Conservation (phyloP, 2,329 filamentous ascomycete genomes). For the Xylariaceae sp. region DNA sequence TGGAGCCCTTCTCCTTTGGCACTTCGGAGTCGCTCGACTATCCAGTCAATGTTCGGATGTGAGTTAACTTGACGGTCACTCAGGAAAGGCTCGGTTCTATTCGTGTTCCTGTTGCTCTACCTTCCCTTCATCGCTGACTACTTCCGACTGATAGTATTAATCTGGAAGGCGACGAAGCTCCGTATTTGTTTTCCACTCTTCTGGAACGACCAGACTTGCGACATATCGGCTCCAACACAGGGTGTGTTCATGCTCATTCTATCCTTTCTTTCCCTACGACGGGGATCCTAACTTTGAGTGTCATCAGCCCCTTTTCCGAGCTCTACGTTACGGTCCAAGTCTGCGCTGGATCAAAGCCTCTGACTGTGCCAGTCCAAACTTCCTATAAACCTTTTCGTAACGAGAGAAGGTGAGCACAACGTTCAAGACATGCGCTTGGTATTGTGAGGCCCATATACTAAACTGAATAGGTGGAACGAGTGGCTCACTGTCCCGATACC, state of each 20-base stretch:
- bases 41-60: constrained; percentile 63
- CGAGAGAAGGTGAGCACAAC: constrained; percentile 46
- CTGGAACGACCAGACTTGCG: constrained; percentile 73
- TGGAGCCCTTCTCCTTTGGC: constrained; percentile 96
- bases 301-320: constrained; percentile 67
- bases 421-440: constrained; percentile 5
- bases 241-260: constrained; percentile 38
- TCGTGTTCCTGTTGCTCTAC: background rate
- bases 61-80: constrained; percentile 22
- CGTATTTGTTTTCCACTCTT: constrained; percentile 70
- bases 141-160: constrained; percentile 37
- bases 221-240: constrained; percentile 81
- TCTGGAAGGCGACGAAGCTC: constrained; percentile 68
- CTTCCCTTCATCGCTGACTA: constrained; percentile 2
- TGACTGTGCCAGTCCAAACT: constrained; percentile 88
- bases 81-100: background rate
- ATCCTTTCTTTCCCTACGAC: background rate
- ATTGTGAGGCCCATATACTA: background rate
- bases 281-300: constrained; percentile 26
- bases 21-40: constrained; percentile 79
- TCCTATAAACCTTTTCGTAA: constrained; percentile 85
- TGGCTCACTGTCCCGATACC: constrained; percentile 86
- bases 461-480: constrained; percentile 71
- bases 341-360: constrained; percentile 91
- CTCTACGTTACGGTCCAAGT: constrained; percentile 89